Percentiles rank a stretch among this genome's conserved stretches.
Evolutionary conservation across 805 yeast species (phyloP).

Genomic region (Wickerhamomyces tratensis): DNA sequence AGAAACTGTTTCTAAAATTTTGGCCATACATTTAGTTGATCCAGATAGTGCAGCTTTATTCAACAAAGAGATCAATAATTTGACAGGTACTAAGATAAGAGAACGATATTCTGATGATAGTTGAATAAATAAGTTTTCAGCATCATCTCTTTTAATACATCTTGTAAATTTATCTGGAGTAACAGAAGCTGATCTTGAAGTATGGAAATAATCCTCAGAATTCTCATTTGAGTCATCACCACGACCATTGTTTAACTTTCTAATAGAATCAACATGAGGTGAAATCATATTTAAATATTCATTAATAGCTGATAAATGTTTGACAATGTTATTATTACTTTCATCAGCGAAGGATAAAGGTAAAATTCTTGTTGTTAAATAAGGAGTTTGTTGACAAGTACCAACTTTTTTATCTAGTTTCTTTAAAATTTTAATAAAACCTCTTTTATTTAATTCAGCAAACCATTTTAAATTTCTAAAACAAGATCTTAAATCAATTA

Average conservation of each 20-base stretch:
- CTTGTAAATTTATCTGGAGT: conserved; percentile 13
- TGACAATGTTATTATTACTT: conserved; percentile 33
- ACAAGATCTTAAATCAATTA: conserved; percentile 66
- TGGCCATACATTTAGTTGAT: conserved; percentile 48
- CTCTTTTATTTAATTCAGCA: conserved; percentile 86
- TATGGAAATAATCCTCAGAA: not conserved
- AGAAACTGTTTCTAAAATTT: conserved; percentile 39
- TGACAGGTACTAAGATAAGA: conserved; percentile 41
- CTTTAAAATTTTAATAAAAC: conserved; percentile 80
- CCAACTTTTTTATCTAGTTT: conserved; percentile 82
- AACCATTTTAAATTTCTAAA: conserved; percentile 87
- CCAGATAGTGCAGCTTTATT: conserved; percentile 54
- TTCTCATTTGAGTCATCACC: conserved; percentile 4
- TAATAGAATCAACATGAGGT: conserved; percentile 21
- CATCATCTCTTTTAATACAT: conserved; percentile 32
- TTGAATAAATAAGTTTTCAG: conserved; percentile 31
- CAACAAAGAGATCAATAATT: conserved; percentile 47
- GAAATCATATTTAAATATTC: conserved; percentile 42
- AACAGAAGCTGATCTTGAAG: conserved; percentile 8
- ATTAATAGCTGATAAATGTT: conserved; percentile 43
- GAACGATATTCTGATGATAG: conserved; percentile 34
- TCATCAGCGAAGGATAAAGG: conserved; percentile 77
- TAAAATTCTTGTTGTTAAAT: conserved; percentile 55
- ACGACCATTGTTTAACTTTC: not conserved
- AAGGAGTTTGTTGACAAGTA: conserved; percentile 44